Evolutionary conservation across 352 stramenopile genomes (phyloP).

Genomic region (Phytopythium litorale): DNA sequence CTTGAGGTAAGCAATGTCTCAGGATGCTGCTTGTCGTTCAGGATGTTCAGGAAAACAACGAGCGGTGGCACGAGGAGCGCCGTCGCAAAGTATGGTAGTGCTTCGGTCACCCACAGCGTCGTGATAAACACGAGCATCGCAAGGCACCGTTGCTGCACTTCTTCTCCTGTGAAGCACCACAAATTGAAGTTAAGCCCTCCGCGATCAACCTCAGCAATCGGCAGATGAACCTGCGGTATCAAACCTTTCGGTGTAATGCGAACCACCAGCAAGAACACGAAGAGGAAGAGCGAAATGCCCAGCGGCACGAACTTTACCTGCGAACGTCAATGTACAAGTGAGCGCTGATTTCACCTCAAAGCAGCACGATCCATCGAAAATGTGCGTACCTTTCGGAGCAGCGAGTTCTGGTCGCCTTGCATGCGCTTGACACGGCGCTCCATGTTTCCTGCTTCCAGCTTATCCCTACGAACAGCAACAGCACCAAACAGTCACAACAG

Average conservation of each 20-base stretch:
- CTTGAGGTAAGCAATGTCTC: constrained; percentile 64
- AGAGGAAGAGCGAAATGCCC: constrained; percentile 63
- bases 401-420: constrained; percentile 79
- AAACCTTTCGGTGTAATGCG: constrained; percentile 71
- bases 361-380: not conserved
- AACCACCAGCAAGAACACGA: constrained; percentile 69
- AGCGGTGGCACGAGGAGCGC: constrained; percentile 86
- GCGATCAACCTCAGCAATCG: not conserved
- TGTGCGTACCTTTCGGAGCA: constrained; percentile 64
- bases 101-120: constrained; percentile 89
- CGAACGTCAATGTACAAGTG: not conserved
- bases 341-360: not conserved
- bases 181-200: not conserved
- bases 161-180: constrained; percentile 33
- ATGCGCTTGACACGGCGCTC: constrained; percentile 76
- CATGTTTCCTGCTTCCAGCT: constrained; percentile 87
- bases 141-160: constrained; percentile 81
- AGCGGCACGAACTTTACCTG: constrained; percentile 83
- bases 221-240: not conserved
- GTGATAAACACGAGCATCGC: constrained; percentile 90
- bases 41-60: constrained; percentile 85
- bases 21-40: constrained; percentile 83
- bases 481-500: constrained; percentile 10
- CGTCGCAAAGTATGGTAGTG: constrained; percentile 90
- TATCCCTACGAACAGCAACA: constrained; percentile 46